phyloP scores from a whole-genome alignment of 257 asterid species.

The Fraxinus anomala region DNA sequence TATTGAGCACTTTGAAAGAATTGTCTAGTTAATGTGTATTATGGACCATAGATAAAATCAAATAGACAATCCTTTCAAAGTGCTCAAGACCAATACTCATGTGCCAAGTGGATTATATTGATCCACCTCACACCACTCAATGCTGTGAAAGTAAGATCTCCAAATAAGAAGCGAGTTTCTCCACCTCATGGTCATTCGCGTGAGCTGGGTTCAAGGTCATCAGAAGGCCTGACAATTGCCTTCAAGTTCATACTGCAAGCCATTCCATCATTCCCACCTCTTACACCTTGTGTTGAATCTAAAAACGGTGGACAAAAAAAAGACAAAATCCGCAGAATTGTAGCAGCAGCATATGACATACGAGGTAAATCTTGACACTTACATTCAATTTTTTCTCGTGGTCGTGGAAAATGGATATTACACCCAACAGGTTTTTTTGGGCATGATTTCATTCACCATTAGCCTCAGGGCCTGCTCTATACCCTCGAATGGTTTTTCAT shows the following conservation, averaged over 20 bases:
- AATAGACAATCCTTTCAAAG: no score
- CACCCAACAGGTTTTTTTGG: background rate
- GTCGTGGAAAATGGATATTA: background rate
- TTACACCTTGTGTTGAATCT: constrained; percentile 48
- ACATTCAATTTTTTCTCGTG: background rate
- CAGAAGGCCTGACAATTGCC: constrained; percentile 48
- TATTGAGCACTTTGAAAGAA: no score
- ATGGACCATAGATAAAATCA: no score
- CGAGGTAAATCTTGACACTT: background rate
- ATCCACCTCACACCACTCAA: no score
- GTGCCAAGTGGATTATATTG: no score
- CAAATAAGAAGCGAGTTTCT: constrained; percentile 71
- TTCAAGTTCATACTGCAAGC: constrained; percentile 64
- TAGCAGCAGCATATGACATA: constrained; percentile 35
- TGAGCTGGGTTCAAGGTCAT: constrained; percentile 42
- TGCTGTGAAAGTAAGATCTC: constrained; percentile 69
- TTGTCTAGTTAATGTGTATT: no score
- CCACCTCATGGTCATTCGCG: constrained; percentile 53
- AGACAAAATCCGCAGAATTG: constrained; percentile 33
- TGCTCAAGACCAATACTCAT: no score
- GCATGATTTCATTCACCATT: background rate
- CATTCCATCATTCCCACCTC: constrained; percentile 61
- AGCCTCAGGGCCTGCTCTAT: background rate
- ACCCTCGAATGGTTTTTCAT: background rate
- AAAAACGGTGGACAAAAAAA: constrained; percentile 27